Evolutionary conservation across 306 rosid genomes (phyloP).

Genomic region (Quercus variabilis): DNA sequence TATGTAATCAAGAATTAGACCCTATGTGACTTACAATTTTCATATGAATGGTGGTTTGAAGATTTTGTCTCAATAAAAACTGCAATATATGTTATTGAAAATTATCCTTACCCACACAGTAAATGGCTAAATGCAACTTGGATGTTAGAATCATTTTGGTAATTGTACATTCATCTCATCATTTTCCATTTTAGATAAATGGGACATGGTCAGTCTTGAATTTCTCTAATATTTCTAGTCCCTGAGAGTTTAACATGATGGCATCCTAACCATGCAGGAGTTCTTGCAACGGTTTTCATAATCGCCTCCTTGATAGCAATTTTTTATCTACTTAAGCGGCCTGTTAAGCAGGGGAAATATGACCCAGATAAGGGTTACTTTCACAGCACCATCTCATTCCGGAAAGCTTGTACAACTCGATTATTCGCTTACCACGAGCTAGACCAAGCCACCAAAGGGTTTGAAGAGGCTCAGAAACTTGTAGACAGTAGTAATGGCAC

Average conservation of each 20-base stretch:
- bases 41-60: background rate
- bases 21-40: background rate
- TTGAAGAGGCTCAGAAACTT: constrained; percentile 51
- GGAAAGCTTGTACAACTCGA: constrained; percentile 57
- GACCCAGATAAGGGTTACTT: constrained; percentile 45
- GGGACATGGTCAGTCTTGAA: background rate
- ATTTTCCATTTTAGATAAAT: background rate
- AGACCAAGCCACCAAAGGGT: constrained; percentile 70
- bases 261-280: constrained; percentile 54
- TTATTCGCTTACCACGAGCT: constrained; percentile 68
- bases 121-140: background rate
- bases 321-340: constrained; percentile 53
- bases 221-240: background rate
- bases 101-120: background rate
- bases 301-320: constrained; percentile 62
- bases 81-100: background rate
- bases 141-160: background rate
- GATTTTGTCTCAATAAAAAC: background rate
- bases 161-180: background rate
- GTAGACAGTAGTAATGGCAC: constrained; percentile 46
- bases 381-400: constrained; percentile 48
- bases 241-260: constrained; percentile 6
- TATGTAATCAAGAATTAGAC: constrained; percentile 22
- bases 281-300: constrained; percentile 66
- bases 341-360: constrained; percentile 38